Conservation (phyloP, 148 eudicot species). For the Cornus controversa region DNA sequence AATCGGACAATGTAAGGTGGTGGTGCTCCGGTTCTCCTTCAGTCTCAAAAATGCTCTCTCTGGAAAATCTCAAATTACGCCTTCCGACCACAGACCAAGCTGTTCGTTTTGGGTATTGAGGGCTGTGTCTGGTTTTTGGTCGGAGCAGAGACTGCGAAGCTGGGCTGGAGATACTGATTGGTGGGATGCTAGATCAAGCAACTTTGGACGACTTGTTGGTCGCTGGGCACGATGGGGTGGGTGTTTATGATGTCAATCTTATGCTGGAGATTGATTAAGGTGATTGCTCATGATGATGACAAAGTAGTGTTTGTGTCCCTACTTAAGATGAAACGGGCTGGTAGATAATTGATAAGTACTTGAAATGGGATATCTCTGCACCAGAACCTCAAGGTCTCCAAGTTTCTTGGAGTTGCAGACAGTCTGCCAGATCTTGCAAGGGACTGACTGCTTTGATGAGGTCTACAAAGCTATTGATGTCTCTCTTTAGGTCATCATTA, state of each 20-base stretch:
- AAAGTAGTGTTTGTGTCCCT: slow-evolving; percentile 10
- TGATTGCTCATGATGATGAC: slow-evolving; percentile 59
- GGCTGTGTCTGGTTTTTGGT: slow-evolving; percentile 47
- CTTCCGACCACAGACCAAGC: too few species aligned
- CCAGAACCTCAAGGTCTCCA: slow-evolving; percentile 60
- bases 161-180: slow-evolving; percentile 61
- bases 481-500: slow-evolving; percentile 68
- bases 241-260: slow-evolving; percentile 80
- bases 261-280: slow-evolving; percentile 60
- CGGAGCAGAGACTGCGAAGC: slow-evolving; percentile 40
- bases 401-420: slow-evolving; percentile 66
- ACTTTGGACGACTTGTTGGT: slow-evolving; percentile 70
- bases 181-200: slow-evolving; percentile 60
- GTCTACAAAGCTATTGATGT: slow-evolving; percentile 85
- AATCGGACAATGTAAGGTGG: too few species aligned
- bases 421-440: slow-evolving; percentile 81
- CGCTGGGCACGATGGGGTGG: slow-evolving; percentile 28
- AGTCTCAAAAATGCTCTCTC: too few species aligned
- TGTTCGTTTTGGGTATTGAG: slow-evolving; percentile 57
- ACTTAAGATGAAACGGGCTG: slow-evolving; percentile 54
- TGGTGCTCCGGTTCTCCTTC: too few species aligned
- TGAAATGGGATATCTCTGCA: slow-evolving; percentile 84
- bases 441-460: slow-evolving; percentile 77
- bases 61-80: too few species aligned
- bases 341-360: slow-evolving; percentile 67